Base-by-base conservation (phyloP, 306 rosid species). In the Prunus salicina region DNA sequence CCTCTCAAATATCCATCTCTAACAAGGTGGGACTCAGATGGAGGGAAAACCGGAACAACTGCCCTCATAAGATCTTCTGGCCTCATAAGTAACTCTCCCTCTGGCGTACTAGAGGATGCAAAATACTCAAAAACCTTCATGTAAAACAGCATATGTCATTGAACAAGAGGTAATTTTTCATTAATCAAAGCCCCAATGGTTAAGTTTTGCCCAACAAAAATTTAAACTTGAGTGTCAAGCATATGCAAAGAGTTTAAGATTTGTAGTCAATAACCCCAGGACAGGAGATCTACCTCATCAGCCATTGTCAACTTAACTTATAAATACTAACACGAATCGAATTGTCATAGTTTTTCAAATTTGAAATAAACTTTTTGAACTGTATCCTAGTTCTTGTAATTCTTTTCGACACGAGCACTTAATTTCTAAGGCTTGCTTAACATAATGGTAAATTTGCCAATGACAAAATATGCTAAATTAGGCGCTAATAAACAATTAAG, bases 61-160 rank as follows among this genome's bases (percentile, higher is more conserved):
- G 99, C 99, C 34, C 99, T 86, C 99, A 95, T 95, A 51, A 92
- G 88, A 77, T 95, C 99, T 30, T 80, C 89, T 2, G 97, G 97
- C 79, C 46, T 76, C 97, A 95, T 90, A 79, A 89, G 87, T 73
- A 88, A 56, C 71, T 95, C 97, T 74, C 97, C 93, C 62, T 89
- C 88, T 19, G 89, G 78, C 1, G 90, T 77, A 64, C 81, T 86
- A 78, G 49, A 66, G 43, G 99, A 89, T 56, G 99, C 97, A 77
- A 95, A 95, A 86, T 95, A 95, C 86, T 88, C 97, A 82, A 90
- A 95, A 64, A 95, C 97, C 99, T 95, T 71, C 53, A 82, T 6
- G 70, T 49, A 81, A 78, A 72, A 68, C 47, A 80, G 72, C 4
- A 76, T 19, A 79, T 47, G 22, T 67, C 72, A 74, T 67, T 67